These are phyloP conservation scores for Ogataea pignaliae DNA, from an alignment of 805 yeast species.

Conservation along the genomic window DNA sequence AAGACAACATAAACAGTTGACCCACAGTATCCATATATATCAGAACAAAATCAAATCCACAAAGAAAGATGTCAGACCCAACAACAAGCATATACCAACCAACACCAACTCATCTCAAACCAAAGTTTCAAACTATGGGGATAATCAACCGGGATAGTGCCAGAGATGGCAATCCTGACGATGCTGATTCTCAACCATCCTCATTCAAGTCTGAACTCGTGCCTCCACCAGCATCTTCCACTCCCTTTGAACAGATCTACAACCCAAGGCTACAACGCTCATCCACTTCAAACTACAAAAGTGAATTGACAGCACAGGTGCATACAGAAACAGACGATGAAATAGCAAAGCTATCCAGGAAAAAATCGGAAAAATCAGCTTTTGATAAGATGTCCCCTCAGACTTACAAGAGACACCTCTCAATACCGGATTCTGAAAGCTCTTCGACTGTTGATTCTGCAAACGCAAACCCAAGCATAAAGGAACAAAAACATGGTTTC, in stretches of 20 bases:
- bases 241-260: constrained; percentile 11
- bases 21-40: too few relatives aligned
- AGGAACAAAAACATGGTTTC: background rate
- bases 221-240: constrained; percentile 19
- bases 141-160: too few relatives aligned
- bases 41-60: too few relatives aligned
- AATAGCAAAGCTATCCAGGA: constrained; percentile 8
- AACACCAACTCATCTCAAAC: background rate
- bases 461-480: background rate
- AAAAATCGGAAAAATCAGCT: constrained; percentile 16
- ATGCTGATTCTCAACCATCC: constrained; percentile 3
- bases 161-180: background rate
- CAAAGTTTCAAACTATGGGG: background rate
- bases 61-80: background rate
- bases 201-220: constrained; percentile 7
- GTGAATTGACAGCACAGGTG: constrained; percentile 19
- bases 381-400: constrained; percentile 23
- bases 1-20: too few relatives aligned
- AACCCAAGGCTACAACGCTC: constrained; percentile 10
- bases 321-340: constrained; percentile 6
- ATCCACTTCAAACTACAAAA: constrained; percentile 18
- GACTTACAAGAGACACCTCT: constrained; percentile 15
- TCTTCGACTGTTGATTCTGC: background rate
- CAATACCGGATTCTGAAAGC: constrained; percentile 1
- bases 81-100: background rate